phyloP scores from a whole-genome alignment of 345 rosid species.

The Camelina neglecta region DNA sequence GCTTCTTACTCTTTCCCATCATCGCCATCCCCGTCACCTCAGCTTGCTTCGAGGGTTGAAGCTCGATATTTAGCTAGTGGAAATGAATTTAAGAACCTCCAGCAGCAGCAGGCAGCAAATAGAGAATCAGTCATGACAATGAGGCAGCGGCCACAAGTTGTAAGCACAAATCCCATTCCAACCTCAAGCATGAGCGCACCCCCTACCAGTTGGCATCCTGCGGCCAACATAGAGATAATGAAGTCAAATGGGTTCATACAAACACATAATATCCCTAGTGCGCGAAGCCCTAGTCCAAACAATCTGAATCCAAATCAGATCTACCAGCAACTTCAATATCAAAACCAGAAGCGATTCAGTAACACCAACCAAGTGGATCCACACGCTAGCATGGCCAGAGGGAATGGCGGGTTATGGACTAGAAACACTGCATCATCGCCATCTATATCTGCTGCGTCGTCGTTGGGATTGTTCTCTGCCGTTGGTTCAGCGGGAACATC shows the following conservation, averaged over 20 bases:
- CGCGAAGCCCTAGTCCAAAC: constrained; percentile 53
- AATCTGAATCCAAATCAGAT: constrained; percentile 55
- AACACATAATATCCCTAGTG: constrained; percentile 47
- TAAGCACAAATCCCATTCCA: constrained; percentile 56
- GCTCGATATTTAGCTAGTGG: constrained; percentile 53
- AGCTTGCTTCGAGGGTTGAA: constrained; percentile 60
- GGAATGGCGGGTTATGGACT: constrained; percentile 60
- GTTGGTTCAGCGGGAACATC: constrained; percentile 61
- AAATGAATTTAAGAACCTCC: constrained; percentile 56
- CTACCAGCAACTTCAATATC: constrained; percentile 62
- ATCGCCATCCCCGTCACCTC: constrained; percentile 57
- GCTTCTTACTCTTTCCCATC: constrained; percentile 62
- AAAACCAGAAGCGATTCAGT: constrained; percentile 60
- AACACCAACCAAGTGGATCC: constrained; percentile 49
- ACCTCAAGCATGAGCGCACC: constrained; percentile 54
- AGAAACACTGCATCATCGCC: constrained; percentile 55
- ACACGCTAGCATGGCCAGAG: constrained; percentile 49
- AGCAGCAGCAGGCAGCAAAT: constrained; percentile 60
- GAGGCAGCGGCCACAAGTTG: constrained; percentile 77
- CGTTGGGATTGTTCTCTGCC: constrained; percentile 79
- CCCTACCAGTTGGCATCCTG: constrained; percentile 60
- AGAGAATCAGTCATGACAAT: constrained; percentile 62
- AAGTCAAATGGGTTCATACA: constrained; percentile 63
- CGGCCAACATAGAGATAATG: constrained; percentile 52
- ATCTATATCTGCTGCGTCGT: constrained; percentile 73